Evolutionary conservation across 2,329 filamentous ascomycete species (phyloP).

Genomic region (Clonostachys sp.): DNA sequence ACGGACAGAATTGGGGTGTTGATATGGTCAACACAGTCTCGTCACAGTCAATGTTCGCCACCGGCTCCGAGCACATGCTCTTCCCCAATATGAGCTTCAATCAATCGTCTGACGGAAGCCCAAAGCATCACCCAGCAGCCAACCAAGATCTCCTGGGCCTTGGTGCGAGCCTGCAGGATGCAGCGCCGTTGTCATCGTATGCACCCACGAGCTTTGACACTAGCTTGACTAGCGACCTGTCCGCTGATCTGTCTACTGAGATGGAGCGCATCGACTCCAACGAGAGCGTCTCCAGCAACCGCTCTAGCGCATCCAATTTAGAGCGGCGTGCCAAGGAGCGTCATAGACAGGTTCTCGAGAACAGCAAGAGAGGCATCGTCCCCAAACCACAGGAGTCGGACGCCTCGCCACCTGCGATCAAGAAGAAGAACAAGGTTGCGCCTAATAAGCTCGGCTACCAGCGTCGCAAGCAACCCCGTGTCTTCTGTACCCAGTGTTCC

Average conservation of each 20-base stretch:
- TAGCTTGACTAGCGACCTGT: constrained; percentile 7
- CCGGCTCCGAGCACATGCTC: constrained; percentile 16
- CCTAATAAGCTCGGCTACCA: constrained; percentile 37
- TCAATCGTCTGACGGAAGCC: neutral
- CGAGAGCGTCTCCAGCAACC: constrained; percentile 31
- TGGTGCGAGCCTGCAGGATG: neutral
- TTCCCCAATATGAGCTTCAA: constrained; percentile 3
- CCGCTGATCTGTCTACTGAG: constrained; percentile 13
- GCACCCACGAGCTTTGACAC: neutral
- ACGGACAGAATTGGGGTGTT: constrained; percentile 9
- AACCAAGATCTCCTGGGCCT: neutral
- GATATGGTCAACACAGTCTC: constrained; percentile 19
- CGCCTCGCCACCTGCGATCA: constrained; percentile 6
- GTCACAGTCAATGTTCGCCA: constrained; percentile 20
- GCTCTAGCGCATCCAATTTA: constrained; percentile 36
- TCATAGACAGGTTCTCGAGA: constrained; percentile 37
- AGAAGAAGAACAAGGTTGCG: constrained; percentile 36
- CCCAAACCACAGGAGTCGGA: constrained; percentile 34
- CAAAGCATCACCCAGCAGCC: neutral
- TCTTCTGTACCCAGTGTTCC: constrained; percentile 65
- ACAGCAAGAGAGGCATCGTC: constrained; percentile 31
- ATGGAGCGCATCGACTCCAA: constrained; percentile 47
- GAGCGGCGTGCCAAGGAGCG: constrained; percentile 43
- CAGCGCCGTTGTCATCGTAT: neutral
- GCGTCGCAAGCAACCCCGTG: constrained; percentile 66